phyloP scores from a whole-genome alignment of 352 stramenopile genomes.

The Blastocystis sp. region DNA sequence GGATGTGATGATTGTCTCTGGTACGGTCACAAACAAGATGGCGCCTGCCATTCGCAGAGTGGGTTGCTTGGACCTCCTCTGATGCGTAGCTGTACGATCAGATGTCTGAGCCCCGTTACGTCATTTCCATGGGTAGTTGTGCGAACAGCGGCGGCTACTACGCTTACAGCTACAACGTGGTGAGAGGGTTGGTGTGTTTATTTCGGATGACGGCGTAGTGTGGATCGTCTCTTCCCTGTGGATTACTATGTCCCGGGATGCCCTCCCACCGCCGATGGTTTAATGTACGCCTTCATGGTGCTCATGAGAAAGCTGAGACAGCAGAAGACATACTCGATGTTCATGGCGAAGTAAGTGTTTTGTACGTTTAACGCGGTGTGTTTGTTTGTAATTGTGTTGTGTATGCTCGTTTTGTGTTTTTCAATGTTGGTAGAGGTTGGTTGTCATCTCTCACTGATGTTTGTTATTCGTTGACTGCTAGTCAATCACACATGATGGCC shows the following conservation, averaged over 20 bases:
- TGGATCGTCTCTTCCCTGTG: conserved; percentile 88
- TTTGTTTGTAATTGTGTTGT: not conserved
- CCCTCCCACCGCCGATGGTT: conserved; percentile 92
- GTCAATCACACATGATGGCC: no score
- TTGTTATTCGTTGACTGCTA: no score
- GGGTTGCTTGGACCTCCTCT: not conserved
- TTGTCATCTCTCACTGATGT: no score
- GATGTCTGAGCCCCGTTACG: conserved; percentile 96
- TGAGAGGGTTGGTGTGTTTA: conserved; percentile 83
- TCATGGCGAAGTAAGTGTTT: conserved; percentile 52
- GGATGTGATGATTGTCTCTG: conserved; percentile 98
- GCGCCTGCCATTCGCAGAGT: conserved; percentile 87
- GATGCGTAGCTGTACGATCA: conserved; percentile 89
- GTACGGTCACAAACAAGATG: conserved; percentile 99
- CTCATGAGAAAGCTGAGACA: conserved; percentile 99
- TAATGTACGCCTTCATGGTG: conserved; percentile 95
- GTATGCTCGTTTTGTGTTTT: not conserved
- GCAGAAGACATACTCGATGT: conserved; percentile 82
- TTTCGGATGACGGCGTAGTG: conserved; percentile 13
- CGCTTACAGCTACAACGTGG: conserved; percentile 95
- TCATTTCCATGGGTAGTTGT: conserved; percentile 96
- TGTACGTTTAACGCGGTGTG: conserved; percentile 40
- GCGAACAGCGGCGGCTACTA: conserved; percentile 94
- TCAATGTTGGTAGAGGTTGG: no score
- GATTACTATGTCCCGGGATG: conserved; percentile 99